These are phyloP conservation scores for Suillus brevipes DNA, from an alignment of 768 basidiomycete species.

Conservation along the genomic window DNA sequence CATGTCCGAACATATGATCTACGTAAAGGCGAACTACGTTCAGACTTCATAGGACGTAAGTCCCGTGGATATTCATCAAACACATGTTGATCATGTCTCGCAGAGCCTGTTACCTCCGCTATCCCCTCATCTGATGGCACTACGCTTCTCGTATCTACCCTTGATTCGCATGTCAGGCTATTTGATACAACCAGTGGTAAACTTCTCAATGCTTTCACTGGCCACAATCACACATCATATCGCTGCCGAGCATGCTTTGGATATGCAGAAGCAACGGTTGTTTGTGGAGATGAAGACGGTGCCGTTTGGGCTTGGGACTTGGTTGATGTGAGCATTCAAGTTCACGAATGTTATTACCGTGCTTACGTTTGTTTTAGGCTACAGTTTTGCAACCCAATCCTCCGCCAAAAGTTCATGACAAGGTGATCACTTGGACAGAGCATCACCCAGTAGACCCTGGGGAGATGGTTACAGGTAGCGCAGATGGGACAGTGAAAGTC, in stretches of 20 bases:
- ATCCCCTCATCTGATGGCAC: conserved; percentile 77
- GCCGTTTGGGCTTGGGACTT: conserved; percentile 92
- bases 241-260: conserved; percentile 82
- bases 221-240: conserved; percentile 74
- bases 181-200: conserved; percentile 85
- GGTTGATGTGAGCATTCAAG: conserved; percentile 67
- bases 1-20: conserved; percentile 92
- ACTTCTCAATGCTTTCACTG: conserved; percentile 80
- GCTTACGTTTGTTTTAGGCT: conserved; percentile 47
- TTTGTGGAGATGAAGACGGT: conserved; percentile 91
- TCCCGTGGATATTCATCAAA: conserved; percentile 16
- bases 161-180: conserved; percentile 83
- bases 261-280: conserved; percentile 74
- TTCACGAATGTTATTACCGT: conserved; percentile 1
- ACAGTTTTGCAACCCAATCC: conserved; percentile 68
- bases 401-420: conserved; percentile 77
- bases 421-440: conserved; percentile 90
- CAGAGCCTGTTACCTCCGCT: conserved; percentile 87
- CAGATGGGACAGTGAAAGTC: conserved; percentile 89
- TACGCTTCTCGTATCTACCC: conserved; percentile 77
- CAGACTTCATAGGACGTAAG: conserved; percentile 90
- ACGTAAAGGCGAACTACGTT: conserved; percentile 85
- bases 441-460: conserved; percentile 79
- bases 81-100: not conserved
- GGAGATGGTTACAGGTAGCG: conserved; percentile 87